Percentiles rank a stretch among this genome's conserved stretches.
Evolutionary conservation across 139 green algal genomes (phyloP).

Genomic region (Auxenochlorella pyrenoidosa): DNA sequence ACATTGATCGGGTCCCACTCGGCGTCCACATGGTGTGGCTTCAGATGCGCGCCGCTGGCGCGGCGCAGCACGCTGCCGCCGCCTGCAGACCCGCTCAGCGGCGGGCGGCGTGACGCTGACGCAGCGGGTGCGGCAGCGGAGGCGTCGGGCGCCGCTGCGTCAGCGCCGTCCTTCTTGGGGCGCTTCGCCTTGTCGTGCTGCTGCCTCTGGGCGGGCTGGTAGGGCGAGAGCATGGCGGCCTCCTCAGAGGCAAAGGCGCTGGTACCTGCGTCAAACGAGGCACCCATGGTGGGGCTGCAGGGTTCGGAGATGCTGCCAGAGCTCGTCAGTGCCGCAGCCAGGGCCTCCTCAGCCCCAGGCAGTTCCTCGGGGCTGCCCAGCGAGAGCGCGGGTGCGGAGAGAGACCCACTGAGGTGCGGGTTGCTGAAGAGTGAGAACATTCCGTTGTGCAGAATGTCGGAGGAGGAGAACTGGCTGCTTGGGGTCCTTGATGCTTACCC

Average conservation of each 20-base stretch:
- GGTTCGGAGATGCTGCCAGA: not conserved
- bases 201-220: not conserved
- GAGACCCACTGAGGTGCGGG: not conserved
- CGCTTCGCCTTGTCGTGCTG: not conserved
- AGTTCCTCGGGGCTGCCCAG: not conserved
- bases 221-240: no score
- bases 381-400: not conserved
- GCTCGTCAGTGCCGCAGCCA: not conserved
- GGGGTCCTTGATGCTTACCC: no score
- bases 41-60: not conserved
- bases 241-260: not conserved
- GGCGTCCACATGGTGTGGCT: not conserved
- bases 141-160: not conserved
- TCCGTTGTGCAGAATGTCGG: not conserved
- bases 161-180: no score
- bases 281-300: not conserved
- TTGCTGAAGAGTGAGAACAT: constrained; percentile 1
- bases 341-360: not conserved
- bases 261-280: not conserved
- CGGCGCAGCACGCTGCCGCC: not conserved
- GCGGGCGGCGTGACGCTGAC: not conserved
- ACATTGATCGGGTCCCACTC: constrained; percentile 6
- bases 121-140: not conserved
- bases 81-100: not conserved
- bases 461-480: no score